Base-by-base conservation (phyloP, 2,329 filamentous ascomycete genomes). In the Exophiala oligosperma region DNA sequence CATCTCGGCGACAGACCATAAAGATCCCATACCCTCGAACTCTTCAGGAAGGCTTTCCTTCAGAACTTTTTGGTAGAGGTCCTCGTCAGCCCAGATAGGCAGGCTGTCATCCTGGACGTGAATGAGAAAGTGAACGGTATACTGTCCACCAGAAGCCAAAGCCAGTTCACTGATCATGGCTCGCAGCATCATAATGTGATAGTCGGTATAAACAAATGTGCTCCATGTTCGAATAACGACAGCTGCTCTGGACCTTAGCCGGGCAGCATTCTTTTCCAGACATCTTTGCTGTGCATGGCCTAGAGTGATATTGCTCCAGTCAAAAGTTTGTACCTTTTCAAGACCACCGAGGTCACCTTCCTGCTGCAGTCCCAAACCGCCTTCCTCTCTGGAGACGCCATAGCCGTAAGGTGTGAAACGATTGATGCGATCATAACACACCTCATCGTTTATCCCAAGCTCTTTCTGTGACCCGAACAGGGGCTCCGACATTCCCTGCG, bases 101-200 rank as follows among this genome's bases (percentile, higher is more conserved):
- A 85, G 76, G 63, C 85, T 82, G 64, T 88, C 81, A 69, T 93
- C 87, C 64, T 89, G 89, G 60, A 92, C 88, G 64, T 93, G 89
- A 35, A 93, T 81, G 43, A 93, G 77, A 67, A 93, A 88, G 71
- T 92, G 89, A 1, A 93, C 81, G 26, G 84, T 80, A 67, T 92
- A 92, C 70, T 92, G 88, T 35, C 85, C 88, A n/a, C 89, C 88
- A 0, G 88, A 89, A 55, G 83, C 81, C 51, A 93, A 75, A 8
- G 85, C 82, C 5, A 92, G 77, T 47, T 67, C 65, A 49, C 61
- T 65, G 44, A 67, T 60, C 3, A 67, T 61, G 35, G 65, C 64
- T 11, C 65, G 58, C 11, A 67, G 53, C 58, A 66, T 64, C 24
- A 62, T 57, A 40, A 66, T 65, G 38, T 65, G 50, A 41, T 60